These are phyloP conservation scores for Trichoderma harzianum DNA, from an alignment of 2,329 filamentous ascomycete species.

Conservation along the genomic window DNA sequence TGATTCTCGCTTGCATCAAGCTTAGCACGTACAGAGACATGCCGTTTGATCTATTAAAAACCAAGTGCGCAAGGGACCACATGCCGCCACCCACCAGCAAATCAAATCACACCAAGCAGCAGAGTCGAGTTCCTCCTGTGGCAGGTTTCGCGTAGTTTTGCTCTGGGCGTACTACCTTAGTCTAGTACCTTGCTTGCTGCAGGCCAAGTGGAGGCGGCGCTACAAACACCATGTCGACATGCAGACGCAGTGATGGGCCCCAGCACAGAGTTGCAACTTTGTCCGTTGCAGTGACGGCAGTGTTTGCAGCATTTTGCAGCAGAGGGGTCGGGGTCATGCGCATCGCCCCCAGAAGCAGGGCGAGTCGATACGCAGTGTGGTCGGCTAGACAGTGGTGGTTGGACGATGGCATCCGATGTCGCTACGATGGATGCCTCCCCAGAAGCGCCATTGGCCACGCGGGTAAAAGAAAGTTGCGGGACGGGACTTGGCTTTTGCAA, in stretches of 20 bases:
- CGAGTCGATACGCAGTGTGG: conserved; percentile 5
- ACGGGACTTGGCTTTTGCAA: conserved; percentile 11
- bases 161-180: neutral
- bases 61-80: neutral
- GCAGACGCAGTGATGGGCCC: neutral
- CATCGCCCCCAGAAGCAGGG: conserved; percentile 7
- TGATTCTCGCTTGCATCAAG: conserved; percentile 1
- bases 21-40: neutral
- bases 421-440: neutral
- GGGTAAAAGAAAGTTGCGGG: conserved; percentile 17
- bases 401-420: conserved; percentile 12
- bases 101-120: neutral
- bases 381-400: conserved; percentile 1
- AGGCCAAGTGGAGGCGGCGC: conserved; percentile 12
- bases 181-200: conserved; percentile 14
- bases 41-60: neutral
- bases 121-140: neutral
- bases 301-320: neutral
- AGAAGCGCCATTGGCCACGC: conserved; percentile 4
- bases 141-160: neutral
- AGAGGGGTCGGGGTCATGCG: conserved; percentile 8
- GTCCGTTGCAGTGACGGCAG: neutral
- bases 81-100: conserved; percentile 1
- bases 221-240: neutral
- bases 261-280: neutral